Conservation (phyloP, 768 basidiomycete species). For the Auricularia sp. region DNA sequence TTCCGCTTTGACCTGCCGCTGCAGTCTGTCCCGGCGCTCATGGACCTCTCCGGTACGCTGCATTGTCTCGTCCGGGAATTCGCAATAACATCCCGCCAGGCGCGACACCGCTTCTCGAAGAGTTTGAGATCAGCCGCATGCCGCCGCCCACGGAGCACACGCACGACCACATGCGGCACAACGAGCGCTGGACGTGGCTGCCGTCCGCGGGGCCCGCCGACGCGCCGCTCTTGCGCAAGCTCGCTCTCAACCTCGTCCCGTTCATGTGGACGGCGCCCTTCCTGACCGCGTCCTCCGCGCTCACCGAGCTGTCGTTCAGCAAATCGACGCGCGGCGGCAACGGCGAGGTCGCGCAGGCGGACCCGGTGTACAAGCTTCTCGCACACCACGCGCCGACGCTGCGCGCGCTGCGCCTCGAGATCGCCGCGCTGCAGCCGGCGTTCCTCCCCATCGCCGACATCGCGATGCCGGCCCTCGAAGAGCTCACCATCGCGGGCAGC, state of each 20-base stretch:
- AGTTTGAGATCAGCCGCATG: neutral
- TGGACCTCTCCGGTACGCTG: too few relatives aligned
- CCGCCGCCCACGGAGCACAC: neutral
- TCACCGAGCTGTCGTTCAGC: neutral
- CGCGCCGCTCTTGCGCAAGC: neutral
- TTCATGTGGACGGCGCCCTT: neutral
- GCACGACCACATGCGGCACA: neutral
- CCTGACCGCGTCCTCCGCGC: neutral
- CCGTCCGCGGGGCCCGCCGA: neutral
- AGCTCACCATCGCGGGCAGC: neutral
- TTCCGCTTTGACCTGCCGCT: neutral
- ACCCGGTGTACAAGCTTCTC: neutral
- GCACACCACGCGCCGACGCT: neutral
- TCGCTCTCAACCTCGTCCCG: neutral
- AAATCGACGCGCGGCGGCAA: neutral
- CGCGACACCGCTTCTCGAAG: neutral
- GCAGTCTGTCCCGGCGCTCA: neutral
- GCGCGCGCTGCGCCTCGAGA: neutral
- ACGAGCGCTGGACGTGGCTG: neutral
- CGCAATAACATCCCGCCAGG: neutral
- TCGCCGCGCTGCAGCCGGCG: neutral
- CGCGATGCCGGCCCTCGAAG: constrained; percentile 5
- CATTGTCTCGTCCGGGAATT: too few relatives aligned
- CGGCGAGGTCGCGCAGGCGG: neutral
- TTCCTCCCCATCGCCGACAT: neutral